Evolutionary conservation across 768 basidiomycete genomes (phyloP).

Genomic region (Trametes sanguinea): DNA sequence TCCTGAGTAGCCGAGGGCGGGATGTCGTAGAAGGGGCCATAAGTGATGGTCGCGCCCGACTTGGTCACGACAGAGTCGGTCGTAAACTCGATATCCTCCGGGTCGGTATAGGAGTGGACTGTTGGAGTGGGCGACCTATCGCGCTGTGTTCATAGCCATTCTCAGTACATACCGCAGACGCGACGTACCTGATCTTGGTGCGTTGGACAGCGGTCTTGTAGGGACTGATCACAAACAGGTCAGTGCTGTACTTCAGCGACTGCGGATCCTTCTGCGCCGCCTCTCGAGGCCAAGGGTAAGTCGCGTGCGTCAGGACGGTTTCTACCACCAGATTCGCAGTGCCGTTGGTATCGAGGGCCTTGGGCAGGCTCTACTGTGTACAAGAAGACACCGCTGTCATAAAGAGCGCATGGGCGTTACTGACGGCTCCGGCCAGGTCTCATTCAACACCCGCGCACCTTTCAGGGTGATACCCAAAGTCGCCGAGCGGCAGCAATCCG

Average conservation of each 20-base stretch:
- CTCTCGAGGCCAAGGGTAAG: slow-evolving; percentile 71
- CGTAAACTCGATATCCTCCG: slow-evolving; percentile 60
- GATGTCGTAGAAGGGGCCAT: slow-evolving; percentile 84
- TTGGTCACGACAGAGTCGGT: slow-evolving; percentile 64
- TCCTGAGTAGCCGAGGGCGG: slow-evolving; percentile 57
- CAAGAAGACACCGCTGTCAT: slow-evolving; percentile 44
- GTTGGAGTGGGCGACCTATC: slow-evolving; percentile 69
- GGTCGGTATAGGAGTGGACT: slow-evolving; percentile 72
- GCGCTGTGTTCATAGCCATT: not conserved
- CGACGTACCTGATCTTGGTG: slow-evolving; percentile 79
- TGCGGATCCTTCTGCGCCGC: slow-evolving; percentile 79
- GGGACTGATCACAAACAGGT: slow-evolving; percentile 81
- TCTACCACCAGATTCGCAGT: slow-evolving; percentile 79
- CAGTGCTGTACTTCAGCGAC: slow-evolving; percentile 72
- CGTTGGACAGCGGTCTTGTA: slow-evolving; percentile 82
- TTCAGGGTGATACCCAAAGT: slow-evolving; percentile 48
- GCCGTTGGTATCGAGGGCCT: slow-evolving; percentile 55
- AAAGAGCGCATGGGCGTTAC: not conserved
- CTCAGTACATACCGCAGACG: not conserved
- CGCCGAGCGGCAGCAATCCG: slow-evolving; percentile 50
- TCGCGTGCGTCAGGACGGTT: slow-evolving; percentile 76
- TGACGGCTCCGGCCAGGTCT: not conserved
- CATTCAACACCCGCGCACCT: slow-evolving; percentile 46
- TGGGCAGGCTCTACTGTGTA: slow-evolving; percentile 68
- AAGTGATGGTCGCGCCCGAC: slow-evolving; percentile 79